These are phyloP conservation scores for Melastoma malabathricum DNA, from an alignment of 345 rosid genomes.

Conservation along the genomic window DNA sequence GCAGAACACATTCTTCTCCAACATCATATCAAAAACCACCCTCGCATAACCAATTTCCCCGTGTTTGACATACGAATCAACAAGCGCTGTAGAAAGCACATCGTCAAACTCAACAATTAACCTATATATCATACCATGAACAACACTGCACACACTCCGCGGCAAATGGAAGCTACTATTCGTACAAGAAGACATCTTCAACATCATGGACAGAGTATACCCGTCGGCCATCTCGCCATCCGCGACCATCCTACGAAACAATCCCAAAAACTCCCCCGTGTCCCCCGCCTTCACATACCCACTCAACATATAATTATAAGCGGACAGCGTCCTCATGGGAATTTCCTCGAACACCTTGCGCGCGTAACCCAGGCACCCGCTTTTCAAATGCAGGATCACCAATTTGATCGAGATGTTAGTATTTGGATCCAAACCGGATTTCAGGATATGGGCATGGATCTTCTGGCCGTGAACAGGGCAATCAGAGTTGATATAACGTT, in stretches of 20 bases:
- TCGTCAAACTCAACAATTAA: constrained; percentile 46
- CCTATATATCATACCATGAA: constrained; percentile 51
- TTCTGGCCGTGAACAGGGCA: constrained; percentile 42
- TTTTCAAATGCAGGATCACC: constrained; percentile 40
- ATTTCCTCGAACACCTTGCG: constrained; percentile 66
- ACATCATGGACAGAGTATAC: constrained; percentile 65
- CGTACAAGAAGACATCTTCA: constrained; percentile 48
- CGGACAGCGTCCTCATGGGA: constrained; percentile 52
- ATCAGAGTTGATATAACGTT: constrained; percentile 52
- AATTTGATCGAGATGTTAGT: constrained; percentile 53
- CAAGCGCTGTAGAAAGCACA: constrained; percentile 60
- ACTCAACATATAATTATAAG: constrained; percentile 63
- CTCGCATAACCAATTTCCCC: constrained; percentile 49
- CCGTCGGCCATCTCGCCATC: constrained; percentile 60
- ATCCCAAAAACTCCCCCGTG: constrained; percentile 19
- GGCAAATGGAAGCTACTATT: constrained; percentile 16
- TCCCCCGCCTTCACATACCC: constrained; percentile 51
- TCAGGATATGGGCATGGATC: constrained; percentile 52
- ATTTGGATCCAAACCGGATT: constrained; percentile 50
- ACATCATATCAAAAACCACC: constrained; percentile 58
- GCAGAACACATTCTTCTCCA: constrained; percentile 47
- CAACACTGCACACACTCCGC: constrained; percentile 27
- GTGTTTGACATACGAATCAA: constrained; percentile 66
- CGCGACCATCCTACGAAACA: constrained; percentile 32
- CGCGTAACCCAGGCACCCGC: constrained; percentile 41